phyloP scores from a whole-genome alignment of 805 yeast genomes.

The Huiozyma naganishii region DNA sequence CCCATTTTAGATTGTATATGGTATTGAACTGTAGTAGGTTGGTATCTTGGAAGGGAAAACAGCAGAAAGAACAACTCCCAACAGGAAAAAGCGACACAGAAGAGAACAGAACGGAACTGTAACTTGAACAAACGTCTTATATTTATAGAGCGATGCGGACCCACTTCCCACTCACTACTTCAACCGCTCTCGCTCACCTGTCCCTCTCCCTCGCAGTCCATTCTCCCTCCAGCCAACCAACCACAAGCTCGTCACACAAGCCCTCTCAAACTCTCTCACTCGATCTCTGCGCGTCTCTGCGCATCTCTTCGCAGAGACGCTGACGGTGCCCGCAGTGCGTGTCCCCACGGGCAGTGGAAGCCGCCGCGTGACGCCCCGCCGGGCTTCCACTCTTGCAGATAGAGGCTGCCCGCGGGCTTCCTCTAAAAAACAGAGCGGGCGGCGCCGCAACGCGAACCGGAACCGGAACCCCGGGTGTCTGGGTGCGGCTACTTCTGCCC shows the following conservation, averaged over 20 bases:
- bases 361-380: not conserved
- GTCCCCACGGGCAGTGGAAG: not conserved
- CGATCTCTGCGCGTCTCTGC: no score
- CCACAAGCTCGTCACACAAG: no score
- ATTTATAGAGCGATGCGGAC: no score
- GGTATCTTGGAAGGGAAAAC: not conserved
- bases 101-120: not conserved
- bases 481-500: not conserved
- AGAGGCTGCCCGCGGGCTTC: not conserved
- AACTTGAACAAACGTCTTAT: not conserved
- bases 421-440: no score
- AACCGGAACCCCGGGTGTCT: not conserved
- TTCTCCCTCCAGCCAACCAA: no score
- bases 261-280: no score
- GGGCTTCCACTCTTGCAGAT: not conserved
- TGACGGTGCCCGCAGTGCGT: no score
- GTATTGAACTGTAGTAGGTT: not conserved
- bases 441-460: not conserved
- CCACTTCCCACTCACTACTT: no score
- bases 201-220: no score
- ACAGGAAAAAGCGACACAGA: not conserved
- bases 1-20: slow-evolving; percentile 34
- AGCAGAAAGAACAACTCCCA: not conserved
- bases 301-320: no score
- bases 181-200: no score